A percentile compares a stretch with the other conserved stretches of the same genome.
Conservation (phyloP, 768 basidiomycete species). For the Xerocomellus intermedius region DNA sequence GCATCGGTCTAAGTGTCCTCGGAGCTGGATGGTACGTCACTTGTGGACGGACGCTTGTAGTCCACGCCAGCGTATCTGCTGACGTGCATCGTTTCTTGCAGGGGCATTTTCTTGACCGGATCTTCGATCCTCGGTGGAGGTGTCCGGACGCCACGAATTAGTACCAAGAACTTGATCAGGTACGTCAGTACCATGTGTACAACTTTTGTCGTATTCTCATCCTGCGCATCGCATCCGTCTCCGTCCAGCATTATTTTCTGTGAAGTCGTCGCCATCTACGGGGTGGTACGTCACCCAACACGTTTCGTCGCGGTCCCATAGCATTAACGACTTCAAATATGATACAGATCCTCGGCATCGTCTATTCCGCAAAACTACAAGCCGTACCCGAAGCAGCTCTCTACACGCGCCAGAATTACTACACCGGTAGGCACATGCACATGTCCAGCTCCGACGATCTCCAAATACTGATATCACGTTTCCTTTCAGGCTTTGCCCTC, state of each 20-base stretch:
- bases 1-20: constrained; percentile 88
- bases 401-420: constrained; percentile 88
- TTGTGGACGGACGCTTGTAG: not conserved
- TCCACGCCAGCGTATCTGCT: not conserved
- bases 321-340: not conserved
- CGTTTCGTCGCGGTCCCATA: not conserved
- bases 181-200: constrained; percentile 30
- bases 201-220: not conserved
- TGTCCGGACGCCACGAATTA: constrained; percentile 88
- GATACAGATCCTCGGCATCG: constrained; percentile 87
- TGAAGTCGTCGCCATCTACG: constrained; percentile 99
- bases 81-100: constrained; percentile 31
- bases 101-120: constrained; percentile 98
- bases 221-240: not conserved
- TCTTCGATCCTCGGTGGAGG: constrained; percentile 96
- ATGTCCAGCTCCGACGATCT: not conserved
- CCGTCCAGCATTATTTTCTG: constrained; percentile 90
- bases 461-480: not conserved
- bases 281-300: constrained; percentile 59
- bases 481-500: constrained; percentile 70
- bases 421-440: constrained; percentile 60
- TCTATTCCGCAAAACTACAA: constrained; percentile 83
- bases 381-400: constrained; percentile 60
- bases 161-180: constrained; percentile 98
- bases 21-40: constrained; percentile 89